phyloP scores from a whole-genome alignment of 2,329 filamentous ascomycete genomes.

The Phaeosphaeriaceae sp. region DNA sequence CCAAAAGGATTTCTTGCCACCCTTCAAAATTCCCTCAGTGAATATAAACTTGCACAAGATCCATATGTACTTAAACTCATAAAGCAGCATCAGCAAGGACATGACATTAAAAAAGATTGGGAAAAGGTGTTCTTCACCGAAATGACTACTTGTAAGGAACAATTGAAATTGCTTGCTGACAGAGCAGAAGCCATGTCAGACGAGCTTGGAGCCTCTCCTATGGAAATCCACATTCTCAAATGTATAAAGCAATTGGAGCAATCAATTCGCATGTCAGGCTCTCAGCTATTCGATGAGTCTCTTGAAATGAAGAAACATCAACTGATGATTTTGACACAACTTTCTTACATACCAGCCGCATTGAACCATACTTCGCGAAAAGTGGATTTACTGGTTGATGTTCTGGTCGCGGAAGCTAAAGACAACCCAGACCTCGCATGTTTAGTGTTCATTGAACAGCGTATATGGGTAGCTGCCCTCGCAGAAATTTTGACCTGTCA shows the following conservation, averaged over 20 bases:
- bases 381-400: constrained; percentile 43
- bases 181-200: constrained; percentile 42
- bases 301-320: constrained; percentile 47
- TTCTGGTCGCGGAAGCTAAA: constrained; percentile 44
- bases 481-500: constrained; percentile 46
- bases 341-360: constrained; percentile 16
- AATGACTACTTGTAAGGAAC: constrained; percentile 50
- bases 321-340: constrained; percentile 23
- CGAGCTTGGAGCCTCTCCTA: constrained; percentile 48
- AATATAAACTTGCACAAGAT: constrained; percentile 47
- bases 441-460: constrained; percentile 56
- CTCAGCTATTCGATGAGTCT: constrained; percentile 38
- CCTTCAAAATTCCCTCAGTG: constrained; percentile 21
- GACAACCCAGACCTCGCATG: constrained; percentile 43
- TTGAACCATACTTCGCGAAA: constrained; percentile 42
- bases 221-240: constrained; percentile 47
- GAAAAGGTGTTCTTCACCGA: constrained; percentile 33
- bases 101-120: constrained; percentile 32
- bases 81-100: constrained; percentile 23
- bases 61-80: constrained; percentile 49
- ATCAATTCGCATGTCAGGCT: constrained; percentile 20
- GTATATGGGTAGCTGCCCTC: constrained; percentile 52
- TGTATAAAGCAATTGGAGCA: constrained; percentile 42
- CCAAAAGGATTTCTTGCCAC: constrained; percentile 20
- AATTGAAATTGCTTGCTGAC: constrained; percentile 43